Conservation (phyloP, 306 rosid genomes). For the Begonia fuchsioides region DNA sequence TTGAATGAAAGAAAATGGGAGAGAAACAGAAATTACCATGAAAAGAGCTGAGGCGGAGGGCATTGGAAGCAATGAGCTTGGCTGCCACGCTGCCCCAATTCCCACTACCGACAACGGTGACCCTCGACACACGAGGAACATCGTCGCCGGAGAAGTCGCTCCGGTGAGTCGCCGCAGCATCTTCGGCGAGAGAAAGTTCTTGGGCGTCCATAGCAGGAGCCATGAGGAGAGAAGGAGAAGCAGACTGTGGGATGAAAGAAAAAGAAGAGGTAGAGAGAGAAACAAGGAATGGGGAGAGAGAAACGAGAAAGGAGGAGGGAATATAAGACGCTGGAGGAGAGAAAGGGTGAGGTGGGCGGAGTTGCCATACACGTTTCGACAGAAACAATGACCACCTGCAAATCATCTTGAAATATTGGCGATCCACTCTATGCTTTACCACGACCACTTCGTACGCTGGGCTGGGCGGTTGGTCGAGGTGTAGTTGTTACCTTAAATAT, state of each 20-base stretch:
- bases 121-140: constrained; percentile 36
- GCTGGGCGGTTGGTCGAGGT: no score
- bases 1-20: background rate
- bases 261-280: constrained; percentile 5
- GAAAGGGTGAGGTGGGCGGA: constrained; percentile 31
- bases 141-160: constrained; percentile 16
- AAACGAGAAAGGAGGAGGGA: constrained; percentile 3
- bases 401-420: constrained; percentile 32
- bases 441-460: no score
- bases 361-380: constrained; percentile 50
- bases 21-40: constrained; percentile 30
- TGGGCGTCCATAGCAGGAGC: constrained; percentile 36
- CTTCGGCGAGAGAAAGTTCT: constrained; percentile 14
- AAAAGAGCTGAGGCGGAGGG: constrained; percentile 39
- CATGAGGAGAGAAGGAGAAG: constrained; percentile 22
- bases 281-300: background rate
- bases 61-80: constrained; percentile 79
- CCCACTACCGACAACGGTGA: constrained; percentile 83
- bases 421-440: constrained; percentile 23
- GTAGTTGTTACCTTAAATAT: no score
- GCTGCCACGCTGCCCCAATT: constrained; percentile 95
- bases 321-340: constrained; percentile 6
- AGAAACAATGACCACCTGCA: constrained; percentile 21
- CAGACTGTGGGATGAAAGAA: constrained; percentile 8
- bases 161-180: constrained; percentile 5